A percentile compares a stretch with the other conserved stretches of the same genome.
phyloP scores from a whole-genome alignment of 306 rosid genomes.

The Vigna angularis region DNA sequence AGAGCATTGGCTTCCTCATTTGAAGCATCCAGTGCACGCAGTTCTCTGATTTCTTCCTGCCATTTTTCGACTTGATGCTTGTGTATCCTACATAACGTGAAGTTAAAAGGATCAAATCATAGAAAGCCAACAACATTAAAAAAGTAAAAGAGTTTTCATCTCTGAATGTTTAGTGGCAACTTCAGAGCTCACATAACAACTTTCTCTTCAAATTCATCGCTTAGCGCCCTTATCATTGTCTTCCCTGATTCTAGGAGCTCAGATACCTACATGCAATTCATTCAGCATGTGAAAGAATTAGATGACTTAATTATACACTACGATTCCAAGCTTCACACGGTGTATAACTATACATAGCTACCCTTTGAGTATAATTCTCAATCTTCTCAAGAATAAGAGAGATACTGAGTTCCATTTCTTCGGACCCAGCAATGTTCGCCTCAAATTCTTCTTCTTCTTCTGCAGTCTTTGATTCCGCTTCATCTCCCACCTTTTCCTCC shows the following conservation, averaged over 20 bases:
- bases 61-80: slow-evolving; percentile 82
- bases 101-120: slow-evolving; percentile 7
- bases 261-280: slow-evolving; percentile 61
- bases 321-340: slow-evolving; percentile 27
- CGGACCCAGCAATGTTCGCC: slow-evolving; percentile 54
- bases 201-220: slow-evolving; percentile 76
- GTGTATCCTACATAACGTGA: slow-evolving; percentile 61
- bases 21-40: slow-evolving; percentile 70
- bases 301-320: not conserved
- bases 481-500: slow-evolving; percentile 52
- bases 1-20: slow-evolving; percentile 74
- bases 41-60: slow-evolving; percentile 78
- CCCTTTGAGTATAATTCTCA: slow-evolving; percentile 80
- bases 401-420: slow-evolving; percentile 74
- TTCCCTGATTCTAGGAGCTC: slow-evolving; percentile 84
- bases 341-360: slow-evolving; percentile 41
- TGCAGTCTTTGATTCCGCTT: slow-evolving; percentile 50
- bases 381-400: slow-evolving; percentile 69
- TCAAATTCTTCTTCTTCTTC: slow-evolving; percentile 60
- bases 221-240: slow-evolving; percentile 66
- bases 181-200: slow-evolving; percentile 65
- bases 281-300: slow-evolving; percentile 7
- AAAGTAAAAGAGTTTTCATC: slow-evolving; percentile 7
- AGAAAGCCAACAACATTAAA: not conserved
- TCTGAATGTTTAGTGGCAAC: not conserved